These are phyloP conservation scores for Lentinula edodes DNA, from an alignment of 768 basidiomycete species.

Conservation along the genomic window DNA sequence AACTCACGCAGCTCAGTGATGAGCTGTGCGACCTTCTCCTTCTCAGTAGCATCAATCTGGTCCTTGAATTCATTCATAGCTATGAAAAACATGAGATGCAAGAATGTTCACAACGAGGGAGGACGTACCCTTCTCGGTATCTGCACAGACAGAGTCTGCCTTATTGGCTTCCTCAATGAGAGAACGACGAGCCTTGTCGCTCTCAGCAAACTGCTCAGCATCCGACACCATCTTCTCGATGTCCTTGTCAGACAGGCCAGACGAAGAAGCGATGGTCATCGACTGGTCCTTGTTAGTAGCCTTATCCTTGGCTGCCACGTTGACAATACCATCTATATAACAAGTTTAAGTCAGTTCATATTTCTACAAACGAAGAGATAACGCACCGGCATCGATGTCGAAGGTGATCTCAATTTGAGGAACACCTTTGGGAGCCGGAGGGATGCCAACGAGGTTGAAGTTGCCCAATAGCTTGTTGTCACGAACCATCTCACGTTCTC, in stretches of 20 bases:
- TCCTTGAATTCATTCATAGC: slow-evolving; percentile 98
- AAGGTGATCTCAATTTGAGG: slow-evolving; percentile 89
- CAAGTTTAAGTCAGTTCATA: slow-evolving; percentile 6
- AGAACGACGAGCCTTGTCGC: slow-evolving; percentile 80
- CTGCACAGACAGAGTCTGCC: slow-evolving; percentile 88
- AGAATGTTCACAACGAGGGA: neutral
- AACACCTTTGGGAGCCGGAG: slow-evolving; percentile 77
- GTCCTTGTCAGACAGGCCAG: slow-evolving; percentile 92
- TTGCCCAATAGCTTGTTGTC: slow-evolving; percentile 99
- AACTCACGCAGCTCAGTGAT: slow-evolving; percentile 85
- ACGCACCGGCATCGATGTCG: slow-evolving; percentile 91
- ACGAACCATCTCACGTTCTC: slow-evolving; percentile 96
- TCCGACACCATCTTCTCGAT: slow-evolving; percentile 97
- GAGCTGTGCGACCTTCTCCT: slow-evolving; percentile 89
- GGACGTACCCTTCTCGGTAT: slow-evolving; percentile 87
- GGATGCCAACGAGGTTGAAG: slow-evolving; percentile 99
- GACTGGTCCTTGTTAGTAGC: slow-evolving; percentile 88
- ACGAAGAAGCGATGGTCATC: slow-evolving; percentile 97
- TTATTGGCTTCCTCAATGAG: slow-evolving; percentile 97
- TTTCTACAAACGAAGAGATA: no score
- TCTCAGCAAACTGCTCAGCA: slow-evolving; percentile 89
- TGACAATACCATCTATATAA: slow-evolving; percentile 82
- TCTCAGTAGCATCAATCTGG: slow-evolving; percentile 87
- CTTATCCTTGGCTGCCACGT: slow-evolving; percentile 95
- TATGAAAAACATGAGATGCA: slow-evolving; percentile 18